Conservation (phyloP, 495 filamentous ascomycete genomes). For the Hamigera avellanea region DNA sequence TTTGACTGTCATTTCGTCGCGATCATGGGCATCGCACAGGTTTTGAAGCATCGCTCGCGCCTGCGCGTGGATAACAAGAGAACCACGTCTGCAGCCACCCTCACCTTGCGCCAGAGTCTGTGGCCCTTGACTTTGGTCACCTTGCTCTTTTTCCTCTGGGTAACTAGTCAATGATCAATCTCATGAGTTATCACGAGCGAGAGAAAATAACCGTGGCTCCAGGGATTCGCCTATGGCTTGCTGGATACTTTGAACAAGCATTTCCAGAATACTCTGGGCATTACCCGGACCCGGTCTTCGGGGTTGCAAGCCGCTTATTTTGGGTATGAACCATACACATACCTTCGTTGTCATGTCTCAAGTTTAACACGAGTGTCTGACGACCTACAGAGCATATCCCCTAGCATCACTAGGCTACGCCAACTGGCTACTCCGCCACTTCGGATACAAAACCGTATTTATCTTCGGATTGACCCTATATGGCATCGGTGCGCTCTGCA, state of each 20-base stretch:
- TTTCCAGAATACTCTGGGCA: constrained; percentile 42
- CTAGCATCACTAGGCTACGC: constrained; percentile 50
- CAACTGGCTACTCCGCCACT: constrained; percentile 42
- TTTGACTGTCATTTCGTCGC: neutral
- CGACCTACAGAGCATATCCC: constrained; percentile 37
- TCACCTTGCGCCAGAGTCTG: constrained; percentile 48
- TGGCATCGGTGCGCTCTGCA: constrained; percentile 41
- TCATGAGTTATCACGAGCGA: neutral
- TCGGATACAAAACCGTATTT: constrained; percentile 41
- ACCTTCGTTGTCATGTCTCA: too few relatives aligned
- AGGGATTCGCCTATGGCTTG: constrained; percentile 41
- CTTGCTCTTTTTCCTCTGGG: constrained; percentile 67
- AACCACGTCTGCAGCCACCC: constrained; percentile 42
- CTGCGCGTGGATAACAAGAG: constrained; percentile 31
- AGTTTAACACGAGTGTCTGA: too few relatives aligned
- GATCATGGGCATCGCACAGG: constrained; percentile 16
- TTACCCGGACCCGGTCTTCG: constrained; percentile 36
- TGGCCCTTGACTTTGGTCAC: constrained; percentile 36
- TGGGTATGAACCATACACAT: constrained; percentile 14
- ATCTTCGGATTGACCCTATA: constrained; percentile 41
- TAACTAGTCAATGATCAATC: constrained; percentile 3
- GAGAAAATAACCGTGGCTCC: neutral
- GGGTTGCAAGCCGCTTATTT: constrained; percentile 47
- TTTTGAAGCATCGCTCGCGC: constrained; percentile 23
- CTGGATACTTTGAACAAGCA: constrained; percentile 40